These are phyloP conservation scores for Gastroboletus turbinatus DNA, from an alignment of 1,284 basidiomycete species.

Conservation along the genomic window DNA sequence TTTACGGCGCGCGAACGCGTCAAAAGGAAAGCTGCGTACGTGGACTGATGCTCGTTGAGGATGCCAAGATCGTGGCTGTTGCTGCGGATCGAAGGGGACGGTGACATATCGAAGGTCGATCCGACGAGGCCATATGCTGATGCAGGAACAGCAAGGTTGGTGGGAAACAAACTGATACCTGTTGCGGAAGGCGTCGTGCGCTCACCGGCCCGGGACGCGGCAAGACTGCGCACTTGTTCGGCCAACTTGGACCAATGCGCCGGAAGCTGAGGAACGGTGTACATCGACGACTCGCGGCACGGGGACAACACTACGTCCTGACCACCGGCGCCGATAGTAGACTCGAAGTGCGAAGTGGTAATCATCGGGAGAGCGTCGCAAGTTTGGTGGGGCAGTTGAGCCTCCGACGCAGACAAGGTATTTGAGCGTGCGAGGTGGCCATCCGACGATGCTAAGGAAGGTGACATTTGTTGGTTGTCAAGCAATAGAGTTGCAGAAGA, in stretches of 20 bases:
- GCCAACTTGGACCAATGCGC: conserved; percentile 8
- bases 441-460: conserved; percentile 25
- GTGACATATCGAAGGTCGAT: conserved; percentile 34
- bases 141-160: conserved; percentile 8
- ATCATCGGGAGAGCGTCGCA: conserved; percentile 20
- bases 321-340: conserved; percentile 11
- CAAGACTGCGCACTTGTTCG: conserved; percentile 6
- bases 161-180: neutral
- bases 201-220: conserved; percentile 7
- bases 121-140: conserved; percentile 2
- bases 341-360: conserved; percentile 18
- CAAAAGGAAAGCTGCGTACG: conserved; percentile 44
- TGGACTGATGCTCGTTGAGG: conserved; percentile 10
- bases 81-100: conserved; percentile 38
- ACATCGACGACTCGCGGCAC: conserved; percentile 24
- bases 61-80: conserved; percentile 28
- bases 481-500: conserved; percentile 25
- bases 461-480: conserved; percentile 38
- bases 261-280: neutral
- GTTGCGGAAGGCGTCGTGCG: neutral
- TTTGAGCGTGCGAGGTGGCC: conserved; percentile 22
- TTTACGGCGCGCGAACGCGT: conserved; percentile 52
- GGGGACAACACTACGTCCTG: conserved; percentile 17
- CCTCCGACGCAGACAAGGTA: conserved; percentile 15
- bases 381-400: neutral